These are phyloP conservation scores for Periconia digitata DNA, from an alignment of 2,329 filamentous ascomycete genomes.

Conservation along the genomic window DNA sequence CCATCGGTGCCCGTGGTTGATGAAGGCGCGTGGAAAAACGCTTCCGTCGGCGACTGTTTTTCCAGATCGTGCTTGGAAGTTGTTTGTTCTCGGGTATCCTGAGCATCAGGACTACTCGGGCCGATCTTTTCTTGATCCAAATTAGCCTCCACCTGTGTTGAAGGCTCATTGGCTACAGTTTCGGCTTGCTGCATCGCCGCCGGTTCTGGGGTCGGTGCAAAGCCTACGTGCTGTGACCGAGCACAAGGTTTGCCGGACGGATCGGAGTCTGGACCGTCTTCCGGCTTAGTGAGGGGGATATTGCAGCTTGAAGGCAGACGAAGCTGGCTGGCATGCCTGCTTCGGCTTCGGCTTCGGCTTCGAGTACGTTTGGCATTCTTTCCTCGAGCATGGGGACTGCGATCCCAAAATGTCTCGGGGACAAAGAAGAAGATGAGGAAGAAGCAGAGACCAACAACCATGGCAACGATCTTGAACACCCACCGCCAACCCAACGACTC, in stretches of 20 bases:
- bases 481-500: slow-evolving; percentile 79
- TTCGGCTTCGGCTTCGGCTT: slow-evolving; percentile 38
- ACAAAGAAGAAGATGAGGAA: slow-evolving; percentile 83
- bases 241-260: slow-evolving; percentile 19
- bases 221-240: slow-evolving; percentile 57
- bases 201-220: slow-evolving; percentile 45
- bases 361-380: slow-evolving; percentile 33
- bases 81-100: neutral
- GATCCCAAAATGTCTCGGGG: slow-evolving; percentile 94
- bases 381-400: slow-evolving; percentile 62
- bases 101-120: neutral
- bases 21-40: slow-evolving; percentile 1
- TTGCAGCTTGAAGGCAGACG: slow-evolving; percentile 15
- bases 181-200: slow-evolving; percentile 3
- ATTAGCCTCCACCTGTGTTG: neutral
- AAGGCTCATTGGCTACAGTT: neutral
- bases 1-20: neutral
- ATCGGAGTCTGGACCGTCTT: neutral
- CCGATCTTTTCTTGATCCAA: slow-evolving; percentile 1
- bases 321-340: slow-evolving; percentile 27
- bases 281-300: slow-evolving; percentile 1
- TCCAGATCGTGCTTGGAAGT: slow-evolving; percentile 14
- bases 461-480: slow-evolving; percentile 82
- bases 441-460: slow-evolving; percentile 72
- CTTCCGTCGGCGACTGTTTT: slow-evolving; percentile 19